Conservation (phyloP, 805 yeast genomes). For the Alloascoidea africana region DNA sequence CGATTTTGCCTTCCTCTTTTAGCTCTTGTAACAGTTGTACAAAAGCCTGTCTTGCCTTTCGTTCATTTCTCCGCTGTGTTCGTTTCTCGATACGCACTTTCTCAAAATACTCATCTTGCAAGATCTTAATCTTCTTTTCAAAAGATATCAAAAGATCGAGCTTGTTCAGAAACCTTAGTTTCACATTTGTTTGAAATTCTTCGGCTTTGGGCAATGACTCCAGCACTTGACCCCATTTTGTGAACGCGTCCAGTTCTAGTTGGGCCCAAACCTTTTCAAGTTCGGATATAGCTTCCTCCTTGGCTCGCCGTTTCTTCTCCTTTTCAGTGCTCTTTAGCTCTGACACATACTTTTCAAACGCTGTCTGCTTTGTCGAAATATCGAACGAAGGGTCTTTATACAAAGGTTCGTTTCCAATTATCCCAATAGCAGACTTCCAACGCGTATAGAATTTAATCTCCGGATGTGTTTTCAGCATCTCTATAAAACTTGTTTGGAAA, state of each 20-base stretch:
- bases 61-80: slow-evolving; percentile 36
- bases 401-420: slow-evolving; percentile 49
- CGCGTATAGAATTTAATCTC: slow-evolving; percentile 40
- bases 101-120: slow-evolving; percentile 14
- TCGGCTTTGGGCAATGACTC: slow-evolving; percentile 5
- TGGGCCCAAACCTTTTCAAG: background rate
- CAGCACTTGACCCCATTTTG: slow-evolving; percentile 6
- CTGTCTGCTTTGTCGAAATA: slow-evolving; percentile 37
- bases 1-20: slow-evolving; percentile 18
- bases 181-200: slow-evolving; percentile 18
- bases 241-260: background rate
- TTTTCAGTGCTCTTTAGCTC: slow-evolving; percentile 5
- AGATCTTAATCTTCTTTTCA: slow-evolving; percentile 20
- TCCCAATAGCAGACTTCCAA: slow-evolving; percentile 43
- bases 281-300: background rate
- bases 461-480: slow-evolving; percentile 26
- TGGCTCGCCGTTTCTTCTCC: background rate
- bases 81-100: slow-evolving; percentile 15
- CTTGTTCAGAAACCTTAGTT: slow-evolving; percentile 24
- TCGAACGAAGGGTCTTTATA: slow-evolving; percentile 44
- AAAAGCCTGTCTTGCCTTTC: slow-evolving; percentile 51
- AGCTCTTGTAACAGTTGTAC: slow-evolving; percentile 27
- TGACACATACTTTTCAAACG: slow-evolving; percentile 34
- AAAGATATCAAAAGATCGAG: slow-evolving; percentile 46
- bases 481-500: slow-evolving; percentile 37